Conservation (phyloP, 306 rosid genomes). For the Quercus wislizeni region DNA sequence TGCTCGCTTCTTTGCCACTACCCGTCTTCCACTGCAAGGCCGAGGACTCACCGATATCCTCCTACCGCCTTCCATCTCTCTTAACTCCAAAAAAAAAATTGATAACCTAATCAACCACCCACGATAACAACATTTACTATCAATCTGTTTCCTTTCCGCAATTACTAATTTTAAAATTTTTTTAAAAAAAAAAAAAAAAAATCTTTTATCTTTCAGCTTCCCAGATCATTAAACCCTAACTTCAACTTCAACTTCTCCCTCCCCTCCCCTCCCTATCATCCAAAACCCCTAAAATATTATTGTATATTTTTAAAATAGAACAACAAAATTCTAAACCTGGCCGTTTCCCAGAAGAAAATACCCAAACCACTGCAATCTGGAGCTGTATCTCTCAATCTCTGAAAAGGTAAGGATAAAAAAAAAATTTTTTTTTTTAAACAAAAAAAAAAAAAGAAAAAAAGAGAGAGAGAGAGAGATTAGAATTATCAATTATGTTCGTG, state of each 20-base stretch:
- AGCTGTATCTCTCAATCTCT: no score
- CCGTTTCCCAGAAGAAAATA: no score
- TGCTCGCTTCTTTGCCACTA: conserved; percentile 49
- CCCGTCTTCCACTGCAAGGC: conserved; percentile 53
- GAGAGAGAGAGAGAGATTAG: neutral
- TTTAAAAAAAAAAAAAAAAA: neutral
- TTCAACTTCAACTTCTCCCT: neutral
- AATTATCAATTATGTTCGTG: no score
- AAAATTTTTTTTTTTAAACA: no score
- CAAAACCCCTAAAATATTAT: neutral
- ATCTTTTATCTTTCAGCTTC: neutral
- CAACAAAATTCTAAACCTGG: no score
- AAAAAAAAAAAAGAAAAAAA: neutral
- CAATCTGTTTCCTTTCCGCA: neutral
- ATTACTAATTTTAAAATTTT: neutral
- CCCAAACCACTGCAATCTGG: no score
- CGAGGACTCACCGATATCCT: conserved; percentile 61
- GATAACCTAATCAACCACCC: no score
- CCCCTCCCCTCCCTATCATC: neutral
- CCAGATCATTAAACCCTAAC: conserved; percentile 30
- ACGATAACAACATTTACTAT: no score
- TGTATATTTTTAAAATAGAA: neutral
- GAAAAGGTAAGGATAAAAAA: no score
- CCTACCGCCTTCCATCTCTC: conserved; percentile 51
- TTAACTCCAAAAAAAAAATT: neutral